Conservation (phyloP, 2,329 filamentous ascomycete genomes). For the Epichloe elymi region DNA sequence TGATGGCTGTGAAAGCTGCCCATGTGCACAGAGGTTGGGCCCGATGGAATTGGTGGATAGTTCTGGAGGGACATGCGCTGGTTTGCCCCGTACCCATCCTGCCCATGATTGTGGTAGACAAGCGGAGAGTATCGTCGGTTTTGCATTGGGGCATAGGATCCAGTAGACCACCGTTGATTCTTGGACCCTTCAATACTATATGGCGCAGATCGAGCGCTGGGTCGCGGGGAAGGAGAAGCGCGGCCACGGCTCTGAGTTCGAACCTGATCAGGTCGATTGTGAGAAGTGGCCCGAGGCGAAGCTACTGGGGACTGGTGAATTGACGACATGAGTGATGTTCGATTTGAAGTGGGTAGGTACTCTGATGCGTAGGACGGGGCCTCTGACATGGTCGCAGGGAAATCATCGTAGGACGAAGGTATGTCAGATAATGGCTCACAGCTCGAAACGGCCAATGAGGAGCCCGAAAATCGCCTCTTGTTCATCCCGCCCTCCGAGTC, state of each 20-base stretch:
- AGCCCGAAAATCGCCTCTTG: conserved; percentile 54
- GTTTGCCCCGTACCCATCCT: conserved; percentile 44
- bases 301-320: conserved; percentile 60
- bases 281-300: conserved; percentile 53
- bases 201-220: conserved; percentile 53
- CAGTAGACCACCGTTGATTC: conserved; percentile 67
- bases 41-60: conserved; percentile 19
- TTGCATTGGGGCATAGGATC: conserved; percentile 49
- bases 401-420: conserved; percentile 57
- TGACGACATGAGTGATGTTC: conserved; percentile 57
- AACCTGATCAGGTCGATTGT: conserved; percentile 47
- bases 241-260: conserved; percentile 54
- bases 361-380: conserved; percentile 53
- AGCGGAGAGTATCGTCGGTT: conserved; percentile 46
- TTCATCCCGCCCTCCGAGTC: conserved; percentile 39
- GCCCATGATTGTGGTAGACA: conserved; percentile 43
- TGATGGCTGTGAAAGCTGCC: conserved; percentile 34
- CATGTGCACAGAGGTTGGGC: conserved; percentile 31
- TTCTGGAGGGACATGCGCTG: conserved; percentile 39
- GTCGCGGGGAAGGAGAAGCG: conserved; percentile 58
- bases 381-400: conserved; percentile 52
- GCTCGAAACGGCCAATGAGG: conserved; percentile 61
- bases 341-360: conserved; percentile 53
- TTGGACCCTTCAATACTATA: conserved; percentile 55
- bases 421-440: conserved; percentile 53